Evolutionary conservation across 2,329 filamentous ascomycete genomes (phyloP).

Genomic region (Arthrinium puccinioides): DNA sequence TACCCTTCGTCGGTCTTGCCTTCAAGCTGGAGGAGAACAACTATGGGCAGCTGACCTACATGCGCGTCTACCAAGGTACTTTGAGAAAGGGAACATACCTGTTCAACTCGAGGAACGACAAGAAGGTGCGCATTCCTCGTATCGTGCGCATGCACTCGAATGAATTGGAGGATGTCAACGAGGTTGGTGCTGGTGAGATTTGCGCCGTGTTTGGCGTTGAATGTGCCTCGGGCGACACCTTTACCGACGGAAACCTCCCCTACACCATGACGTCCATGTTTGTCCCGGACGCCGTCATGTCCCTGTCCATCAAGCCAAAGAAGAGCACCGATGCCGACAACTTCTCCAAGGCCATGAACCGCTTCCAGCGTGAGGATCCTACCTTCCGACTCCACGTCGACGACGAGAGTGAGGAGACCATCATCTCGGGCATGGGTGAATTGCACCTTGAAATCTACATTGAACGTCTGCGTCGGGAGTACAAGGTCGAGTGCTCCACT

Average conservation of each 20-base stretch:
- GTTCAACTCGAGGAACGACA: conserved; percentile 88
- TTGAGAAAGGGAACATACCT: conserved; percentile 84
- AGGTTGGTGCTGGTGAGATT: conserved; percentile 94
- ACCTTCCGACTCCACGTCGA: conserved; percentile 96
- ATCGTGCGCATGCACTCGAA: conserved; percentile 99
- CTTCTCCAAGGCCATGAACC: conserved; percentile 98
- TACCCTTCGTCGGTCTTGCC: conserved; percentile 90
- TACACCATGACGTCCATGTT: conserved; percentile 99
- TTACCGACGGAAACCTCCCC: conserved; percentile 85
- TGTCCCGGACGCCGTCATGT: conserved; percentile 96
- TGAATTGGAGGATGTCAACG: conserved; percentile 93
- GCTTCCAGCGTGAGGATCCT: conserved; percentile 96
- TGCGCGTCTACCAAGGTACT: conserved; percentile 93
- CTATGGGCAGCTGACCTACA: conserved; percentile 96
- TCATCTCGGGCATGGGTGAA: conserved; percentile 98
- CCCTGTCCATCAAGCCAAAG: conserved; percentile 94
- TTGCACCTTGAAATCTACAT: conserved; percentile 95
- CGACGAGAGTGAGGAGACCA: conserved; percentile 86
- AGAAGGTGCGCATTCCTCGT: conserved; percentile 92
- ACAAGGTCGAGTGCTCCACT: conserved; percentile 92
- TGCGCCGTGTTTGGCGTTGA: conserved; percentile 98
- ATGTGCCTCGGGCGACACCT: conserved; percentile 95
- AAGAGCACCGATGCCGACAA: conserved; percentile 83
- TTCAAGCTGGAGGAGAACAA: conserved; percentile 99
- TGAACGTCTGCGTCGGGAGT: conserved; percentile 93